Percentiles rank a stretch among this genome's conserved stretches.
Conservation (phyloP, 2,329 filamentous ascomycete genomes). For the Plenodomus tracheiphilus region DNA sequence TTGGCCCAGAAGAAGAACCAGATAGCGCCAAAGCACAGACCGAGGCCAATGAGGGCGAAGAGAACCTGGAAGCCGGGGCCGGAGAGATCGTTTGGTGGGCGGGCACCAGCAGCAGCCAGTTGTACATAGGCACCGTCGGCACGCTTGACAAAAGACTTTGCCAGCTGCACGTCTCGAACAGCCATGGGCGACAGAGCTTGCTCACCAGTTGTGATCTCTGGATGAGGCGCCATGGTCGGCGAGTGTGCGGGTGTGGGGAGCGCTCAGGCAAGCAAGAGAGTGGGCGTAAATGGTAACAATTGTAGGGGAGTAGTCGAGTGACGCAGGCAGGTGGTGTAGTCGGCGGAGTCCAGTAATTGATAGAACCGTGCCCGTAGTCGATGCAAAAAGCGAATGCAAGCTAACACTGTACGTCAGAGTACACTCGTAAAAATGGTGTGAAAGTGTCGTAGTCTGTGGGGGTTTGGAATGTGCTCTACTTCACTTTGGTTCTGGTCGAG, state of each 20-base stretch:
- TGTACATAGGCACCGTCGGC: slow-evolving; percentile 16
- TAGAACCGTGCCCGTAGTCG: not conserved
- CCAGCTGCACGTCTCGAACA: slow-evolving; percentile 30
- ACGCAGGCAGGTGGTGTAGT: too few relatives aligned
- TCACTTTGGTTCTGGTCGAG: not conserved
- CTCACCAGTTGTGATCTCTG: slow-evolving; percentile 26
- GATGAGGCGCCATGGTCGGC: slow-evolving; percentile 37
- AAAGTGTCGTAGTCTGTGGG: not conserved
- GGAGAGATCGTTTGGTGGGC: slow-evolving; percentile 46
- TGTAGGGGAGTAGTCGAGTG: not conserved
- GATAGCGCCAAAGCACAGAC: slow-evolving; percentile 73
- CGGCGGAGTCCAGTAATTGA: too few relatives aligned
- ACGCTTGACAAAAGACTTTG: slow-evolving; percentile 37
- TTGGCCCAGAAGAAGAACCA: slow-evolving; percentile 99
- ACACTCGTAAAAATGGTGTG: too few relatives aligned
- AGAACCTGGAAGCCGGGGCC: slow-evolving; percentile 74
- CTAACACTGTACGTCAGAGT: not conserved
- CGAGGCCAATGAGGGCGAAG: slow-evolving; percentile 80
- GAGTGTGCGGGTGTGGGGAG: slow-evolving; percentile 9
- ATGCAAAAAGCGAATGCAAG: not conserved
- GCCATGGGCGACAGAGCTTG: slow-evolving; percentile 35
- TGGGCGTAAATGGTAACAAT: not conserved
- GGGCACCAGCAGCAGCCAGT: slow-evolving; percentile 40
- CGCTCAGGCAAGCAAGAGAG: not conserved
- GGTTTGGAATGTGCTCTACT: not conserved